Conservation (phyloP, 1,284 basidiomycete genomes). For the Inonotus obliquus region DNA sequence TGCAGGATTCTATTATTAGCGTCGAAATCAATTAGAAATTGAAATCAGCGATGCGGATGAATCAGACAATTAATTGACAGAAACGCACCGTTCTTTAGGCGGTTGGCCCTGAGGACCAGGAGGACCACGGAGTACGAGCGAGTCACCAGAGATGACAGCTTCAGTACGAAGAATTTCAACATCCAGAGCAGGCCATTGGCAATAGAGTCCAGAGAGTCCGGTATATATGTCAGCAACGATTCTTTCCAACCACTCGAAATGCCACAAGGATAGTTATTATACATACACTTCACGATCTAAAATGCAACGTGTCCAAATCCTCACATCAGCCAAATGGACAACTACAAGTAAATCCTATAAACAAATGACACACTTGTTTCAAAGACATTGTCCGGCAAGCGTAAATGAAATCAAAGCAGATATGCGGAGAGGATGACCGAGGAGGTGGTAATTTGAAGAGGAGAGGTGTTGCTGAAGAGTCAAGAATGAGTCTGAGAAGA, state of each 20-base stretch:
- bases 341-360: too few species aligned
- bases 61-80: neutral
- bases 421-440: neutral
- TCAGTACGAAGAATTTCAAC: constrained; percentile 6
- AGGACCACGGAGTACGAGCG: constrained; percentile 75
- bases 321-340: neutral
- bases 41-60: neutral
- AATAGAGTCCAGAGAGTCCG: constrained; percentile 16
- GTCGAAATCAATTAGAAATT: neutral
- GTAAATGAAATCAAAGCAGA: neutral
- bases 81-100: constrained; percentile 76
- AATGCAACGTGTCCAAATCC: constrained; percentile 19
- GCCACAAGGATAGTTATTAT: constrained; percentile 4
- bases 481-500: neutral
- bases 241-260: neutral
- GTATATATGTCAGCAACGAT: neutral
- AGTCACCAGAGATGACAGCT: constrained; percentile 89
- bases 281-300: constrained; percentile 71
- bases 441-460: neutral
- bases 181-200: constrained; percentile 20
- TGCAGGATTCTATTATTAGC: constrained; percentile 63
- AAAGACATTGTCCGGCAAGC: constrained; percentile 45
- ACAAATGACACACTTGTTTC: constrained; percentile 65
- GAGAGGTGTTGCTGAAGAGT: neutral
- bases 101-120: constrained; percentile 77